These are phyloP conservation scores for Globisporangium polare DNA, from an alignment of 352 stramenopile genomes.

Conservation along the genomic window DNA sequence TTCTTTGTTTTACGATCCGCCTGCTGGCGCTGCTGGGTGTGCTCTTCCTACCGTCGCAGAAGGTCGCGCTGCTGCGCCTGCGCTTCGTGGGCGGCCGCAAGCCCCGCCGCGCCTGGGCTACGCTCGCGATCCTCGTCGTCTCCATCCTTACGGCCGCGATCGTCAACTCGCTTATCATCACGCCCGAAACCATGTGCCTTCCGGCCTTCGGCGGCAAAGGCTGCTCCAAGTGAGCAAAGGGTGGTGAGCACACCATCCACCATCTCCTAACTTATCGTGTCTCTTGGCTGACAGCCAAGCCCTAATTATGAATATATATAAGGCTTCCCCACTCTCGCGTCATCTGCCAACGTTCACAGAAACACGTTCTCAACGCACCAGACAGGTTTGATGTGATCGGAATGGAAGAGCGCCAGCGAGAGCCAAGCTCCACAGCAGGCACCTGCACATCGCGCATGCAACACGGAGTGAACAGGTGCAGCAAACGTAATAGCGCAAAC, in stretches of 20 bases:
- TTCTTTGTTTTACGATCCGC: conserved; percentile 24
- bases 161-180: conserved; percentile 26
- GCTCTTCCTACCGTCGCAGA: conserved; percentile 20
- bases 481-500: too few relatives aligned
- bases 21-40: conserved; percentile 24
- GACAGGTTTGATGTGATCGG: too few relatives aligned
- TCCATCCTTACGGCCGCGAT: conserved; percentile 19
- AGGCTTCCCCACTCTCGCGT: too few relatives aligned
- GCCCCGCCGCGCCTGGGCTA: conserved; percentile 12
- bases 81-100: conserved; percentile 15
- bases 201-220: conserved; percentile 27
- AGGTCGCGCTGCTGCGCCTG: conserved; percentile 16
- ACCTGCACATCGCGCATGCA: too few relatives aligned
- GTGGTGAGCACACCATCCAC: too few relatives aligned
- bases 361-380: too few relatives aligned
- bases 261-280: not conserved
- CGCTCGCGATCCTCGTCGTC: conserved; percentile 17
- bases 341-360: too few relatives aligned
- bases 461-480: too few relatives aligned
- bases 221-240: conserved; percentile 12
- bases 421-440: too few relatives aligned
- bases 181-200: conserved; percentile 28
- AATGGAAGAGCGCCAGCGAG: too few relatives aligned
- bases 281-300: not conserved
- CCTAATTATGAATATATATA: not conserved